Evolutionary conservation across 352 stramenopile genomes (phyloP), one percentile per base, ranked within the genome.

Genomic region (Blastocystis sp.): DNA sequence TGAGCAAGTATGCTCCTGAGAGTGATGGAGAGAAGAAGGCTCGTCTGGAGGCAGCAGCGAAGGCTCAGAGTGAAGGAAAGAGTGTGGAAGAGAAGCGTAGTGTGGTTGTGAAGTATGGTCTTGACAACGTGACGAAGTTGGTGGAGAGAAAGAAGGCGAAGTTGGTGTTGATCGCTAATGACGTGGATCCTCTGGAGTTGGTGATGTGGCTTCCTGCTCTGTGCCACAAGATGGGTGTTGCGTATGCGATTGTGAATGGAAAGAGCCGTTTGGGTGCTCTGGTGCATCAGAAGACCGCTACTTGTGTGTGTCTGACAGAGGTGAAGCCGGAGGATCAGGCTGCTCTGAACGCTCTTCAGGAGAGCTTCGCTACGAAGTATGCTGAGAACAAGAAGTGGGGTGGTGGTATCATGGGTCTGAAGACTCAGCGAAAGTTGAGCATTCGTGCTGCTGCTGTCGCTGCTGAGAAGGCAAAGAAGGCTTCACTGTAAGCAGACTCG

Each of bases 101-200:
- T 53, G 93, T 95, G 79, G 93, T 98, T 26, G 91, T 98, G 91
- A 99, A 99, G 94, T 99, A 97, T 91, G 97, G 97, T 91, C 93
- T 99, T 11, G 98, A 99, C 93, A 96, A 99, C 93, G 95, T 99
- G 79, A 99, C 97, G 47, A 97, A 94, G 87, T 92, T 99, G 61
- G 95, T 99, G 80, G 97, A 99, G 93, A 95, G 98, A 91, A 98
- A 99, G 95, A 98, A 99, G 94, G 97, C 97, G 54, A 96, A 98
- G 92, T 91, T 99, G 59, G 97, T 99, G n/a, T 91, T 98, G 39
- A 99, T 99, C 91, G 97, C 97, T 45, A 95, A 98, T 91, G 97
- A 99, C 91, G 97, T 99, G 64, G 96, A 98, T 92, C 97, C 97
- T 41, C 97, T 99, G 90, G 97, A 97, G 90, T 76, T 92, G 56